Evolutionary conservation across 2,329 filamentous ascomycete species (phyloP).

Genomic region (Neopestalotiopsis sp.): DNA sequence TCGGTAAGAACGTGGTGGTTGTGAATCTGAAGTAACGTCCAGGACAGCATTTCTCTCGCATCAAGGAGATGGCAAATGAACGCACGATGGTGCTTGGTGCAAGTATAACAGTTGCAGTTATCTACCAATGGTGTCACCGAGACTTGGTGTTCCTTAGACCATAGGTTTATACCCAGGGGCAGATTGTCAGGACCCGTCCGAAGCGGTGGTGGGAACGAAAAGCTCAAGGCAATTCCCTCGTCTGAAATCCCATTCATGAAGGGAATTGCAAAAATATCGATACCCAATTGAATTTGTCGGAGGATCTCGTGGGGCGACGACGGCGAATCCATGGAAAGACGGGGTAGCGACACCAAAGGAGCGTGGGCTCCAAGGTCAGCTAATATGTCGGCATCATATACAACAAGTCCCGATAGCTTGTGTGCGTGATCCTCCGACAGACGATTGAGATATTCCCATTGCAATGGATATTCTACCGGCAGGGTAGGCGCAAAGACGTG

Average conservation of each 20-base stretch:
- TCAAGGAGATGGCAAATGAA: conserved; percentile 86
- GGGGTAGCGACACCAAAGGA: conserved; percentile 66
- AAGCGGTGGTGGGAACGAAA: conserved; percentile 67
- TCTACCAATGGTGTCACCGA: conserved; percentile 66
- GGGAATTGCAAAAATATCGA: conserved; percentile 79
- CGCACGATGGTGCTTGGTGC: conserved; percentile 81
- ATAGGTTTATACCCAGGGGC: conserved; percentile 80
- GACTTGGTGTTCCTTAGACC: conserved; percentile 64
- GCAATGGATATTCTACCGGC: conserved; percentile 74
- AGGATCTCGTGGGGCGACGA: conserved; percentile 71
- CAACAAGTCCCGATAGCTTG: conserved; percentile 69
- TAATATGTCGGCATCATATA: conserved; percentile 77
- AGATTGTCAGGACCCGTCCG: conserved; percentile 28
- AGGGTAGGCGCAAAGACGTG: conserved; percentile 71
- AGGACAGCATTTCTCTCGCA: conserved; percentile 96
- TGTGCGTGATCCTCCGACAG: conserved; percentile 67
- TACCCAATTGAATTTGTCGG: conserved; percentile 74
- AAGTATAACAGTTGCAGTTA: conserved; percentile 81
- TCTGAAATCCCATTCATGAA: conserved; percentile 80
- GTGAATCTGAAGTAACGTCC: conserved; percentile 91
- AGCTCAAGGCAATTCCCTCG: conserved; percentile 82
- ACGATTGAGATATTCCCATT: conserved; percentile 79
- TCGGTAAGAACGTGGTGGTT: conserved; percentile 75
- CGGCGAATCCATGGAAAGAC: conserved; percentile 75
- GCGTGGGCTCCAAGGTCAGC: conserved; percentile 65